phyloP scores from a whole-genome alignment of 169 alveolate species.

The Cyclospora cayetanensis region DNA sequence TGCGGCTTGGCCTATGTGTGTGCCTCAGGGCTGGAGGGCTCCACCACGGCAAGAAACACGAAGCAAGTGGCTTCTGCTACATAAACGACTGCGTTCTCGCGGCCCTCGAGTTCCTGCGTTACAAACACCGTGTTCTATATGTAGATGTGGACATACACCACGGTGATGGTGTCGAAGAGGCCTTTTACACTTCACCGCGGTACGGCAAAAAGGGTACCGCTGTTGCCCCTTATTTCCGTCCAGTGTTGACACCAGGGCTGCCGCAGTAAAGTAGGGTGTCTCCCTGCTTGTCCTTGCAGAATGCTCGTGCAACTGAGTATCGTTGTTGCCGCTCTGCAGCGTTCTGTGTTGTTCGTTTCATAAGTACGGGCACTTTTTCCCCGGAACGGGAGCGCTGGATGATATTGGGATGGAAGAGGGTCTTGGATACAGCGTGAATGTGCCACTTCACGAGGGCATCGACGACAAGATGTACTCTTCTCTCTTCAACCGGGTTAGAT shows the following conservation, averaged over 20 bases:
- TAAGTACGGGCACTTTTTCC: slow-evolving; percentile 98
- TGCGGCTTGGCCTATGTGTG: not conserved
- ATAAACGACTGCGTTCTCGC: slow-evolving; percentile 98
- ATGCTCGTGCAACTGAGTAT: not conserved
- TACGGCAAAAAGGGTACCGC: not conserved
- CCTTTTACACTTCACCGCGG: slow-evolving; percentile 91
- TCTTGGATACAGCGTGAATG: slow-evolving; percentile 96
- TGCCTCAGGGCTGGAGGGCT: slow-evolving; percentile 96
- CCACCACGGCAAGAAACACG: slow-evolving; percentile 97
- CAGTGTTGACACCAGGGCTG: too few relatives aligned
- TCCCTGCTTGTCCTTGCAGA: not conserved
- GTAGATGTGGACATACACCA: slow-evolving; percentile 99
- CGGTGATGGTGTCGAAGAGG: slow-evolving; percentile 98
- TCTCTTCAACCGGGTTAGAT: slow-evolving; percentile 84
- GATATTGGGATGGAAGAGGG: slow-evolving; percentile 96
- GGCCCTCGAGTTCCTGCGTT: slow-evolving; percentile 96
- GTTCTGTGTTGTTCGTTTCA: slow-evolving; percentile 99
- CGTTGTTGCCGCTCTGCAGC: slow-evolving; percentile 81
- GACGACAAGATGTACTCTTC: slow-evolving; percentile 95
- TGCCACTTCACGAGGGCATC: slow-evolving; percentile 98
- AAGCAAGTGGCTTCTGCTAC: slow-evolving; percentile 99
- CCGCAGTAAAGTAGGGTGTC: too few relatives aligned
- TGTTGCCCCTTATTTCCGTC: too few relatives aligned
- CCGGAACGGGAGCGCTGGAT: slow-evolving; percentile 98
- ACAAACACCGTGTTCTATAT: slow-evolving; percentile 94